phyloP scores from a whole-genome alignment of 2,329 filamentous ascomycete genomes.

The Hypoxylon rubiginosum region DNA sequence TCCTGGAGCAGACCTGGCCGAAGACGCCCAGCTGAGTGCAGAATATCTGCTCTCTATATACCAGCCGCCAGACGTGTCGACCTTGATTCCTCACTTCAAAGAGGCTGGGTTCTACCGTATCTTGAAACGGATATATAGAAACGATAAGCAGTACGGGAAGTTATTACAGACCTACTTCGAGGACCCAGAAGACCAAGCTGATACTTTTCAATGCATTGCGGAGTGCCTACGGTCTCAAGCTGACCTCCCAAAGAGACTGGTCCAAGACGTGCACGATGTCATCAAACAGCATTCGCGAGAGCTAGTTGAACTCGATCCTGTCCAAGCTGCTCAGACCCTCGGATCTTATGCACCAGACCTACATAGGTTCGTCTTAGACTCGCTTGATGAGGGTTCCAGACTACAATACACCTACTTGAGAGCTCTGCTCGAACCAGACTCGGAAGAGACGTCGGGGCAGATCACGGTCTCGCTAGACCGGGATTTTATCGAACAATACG shows the following conservation, averaged over 20 bases:
- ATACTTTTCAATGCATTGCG: slow-evolving; percentile 82
- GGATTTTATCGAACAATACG: slow-evolving; percentile 83
- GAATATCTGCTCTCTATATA: slow-evolving; percentile 96
- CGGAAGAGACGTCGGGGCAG: slow-evolving; percentile 54
- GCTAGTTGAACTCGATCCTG: slow-evolving; percentile 76
- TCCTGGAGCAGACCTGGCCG: slow-evolving; percentile 82
- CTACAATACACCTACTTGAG: slow-evolving; percentile 82
- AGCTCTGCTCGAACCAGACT: slow-evolving; percentile 77
- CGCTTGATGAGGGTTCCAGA: slow-evolving; percentile 70
- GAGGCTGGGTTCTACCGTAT: slow-evolving; percentile 90
- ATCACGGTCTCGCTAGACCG: slow-evolving; percentile 59
- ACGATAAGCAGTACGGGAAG: slow-evolving; percentile 82
- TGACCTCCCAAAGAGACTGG: slow-evolving; percentile 76
- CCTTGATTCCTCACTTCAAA: slow-evolving; percentile 81
- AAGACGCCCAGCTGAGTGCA: slow-evolving; percentile 96
- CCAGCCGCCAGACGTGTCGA: slow-evolving; percentile 84
- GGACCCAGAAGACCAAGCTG: slow-evolving; percentile 80
- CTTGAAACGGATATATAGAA: slow-evolving; percentile 87
- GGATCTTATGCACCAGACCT: slow-evolving; percentile 72
- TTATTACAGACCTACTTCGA: slow-evolving; percentile 87
- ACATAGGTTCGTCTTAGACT: slow-evolving; percentile 74
- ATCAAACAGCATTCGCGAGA: slow-evolving; percentile 75
- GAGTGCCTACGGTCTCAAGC: slow-evolving; percentile 78
- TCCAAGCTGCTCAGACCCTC: slow-evolving; percentile 74
- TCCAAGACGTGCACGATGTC: slow-evolving; percentile 76